A percentile compares a stretch with the other conserved stretches of the same genome.
Conservation (phyloP, 371 early-diverging fungal genomes). For the Sporodiniella umbellata region DNA sequence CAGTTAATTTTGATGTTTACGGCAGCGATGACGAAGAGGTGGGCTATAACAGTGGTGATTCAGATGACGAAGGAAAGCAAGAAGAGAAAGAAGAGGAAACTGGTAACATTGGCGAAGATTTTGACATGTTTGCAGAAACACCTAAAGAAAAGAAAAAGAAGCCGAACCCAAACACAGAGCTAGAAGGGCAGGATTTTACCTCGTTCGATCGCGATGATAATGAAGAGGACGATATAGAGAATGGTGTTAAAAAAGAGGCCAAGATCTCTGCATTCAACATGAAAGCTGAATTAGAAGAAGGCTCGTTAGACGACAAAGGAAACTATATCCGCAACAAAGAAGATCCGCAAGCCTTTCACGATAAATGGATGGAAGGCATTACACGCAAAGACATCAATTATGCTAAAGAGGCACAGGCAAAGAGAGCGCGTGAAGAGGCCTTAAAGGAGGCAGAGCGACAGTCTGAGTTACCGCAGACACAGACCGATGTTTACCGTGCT, state of each 20-base stretch:
- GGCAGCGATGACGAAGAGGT: conserved; percentile 56
- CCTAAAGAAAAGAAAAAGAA: conserved; percentile 13
- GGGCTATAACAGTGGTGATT: conserved; percentile 44
- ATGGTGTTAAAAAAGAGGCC: conserved; percentile 49
- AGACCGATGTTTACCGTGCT: conserved; percentile 53
- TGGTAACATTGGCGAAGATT: conserved; percentile 33
- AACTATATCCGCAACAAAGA: conserved; percentile 77
- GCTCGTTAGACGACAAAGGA: conserved; percentile 79
- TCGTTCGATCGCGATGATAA: conserved; percentile 39
- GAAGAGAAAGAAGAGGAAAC: conserved; percentile 17
- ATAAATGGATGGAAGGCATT: conserved; percentile 84
- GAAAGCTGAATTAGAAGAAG: conserved; percentile 85
- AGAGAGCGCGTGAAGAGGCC: conserved; percentile 48
- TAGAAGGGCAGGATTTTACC: conserved; percentile 55
- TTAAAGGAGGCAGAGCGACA: conserved; percentile 53
- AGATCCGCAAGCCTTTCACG: conserved; percentile 84
- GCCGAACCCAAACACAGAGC: conserved; percentile 31
- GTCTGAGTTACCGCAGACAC: conserved; percentile 39
- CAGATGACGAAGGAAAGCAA: conserved; percentile 36
- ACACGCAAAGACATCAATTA: conserved; percentile 70
- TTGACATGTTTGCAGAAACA: conserved; percentile 64
- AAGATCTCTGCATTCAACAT: conserved; percentile 86
- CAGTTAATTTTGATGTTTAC: conserved; percentile 50
- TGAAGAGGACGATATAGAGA: conserved; percentile 46
- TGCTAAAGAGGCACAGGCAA: conserved; percentile 71